phyloP scores from a whole-genome alignment of 2,329 filamentous ascomycete species.

The Diaporthe batatas region DNA sequence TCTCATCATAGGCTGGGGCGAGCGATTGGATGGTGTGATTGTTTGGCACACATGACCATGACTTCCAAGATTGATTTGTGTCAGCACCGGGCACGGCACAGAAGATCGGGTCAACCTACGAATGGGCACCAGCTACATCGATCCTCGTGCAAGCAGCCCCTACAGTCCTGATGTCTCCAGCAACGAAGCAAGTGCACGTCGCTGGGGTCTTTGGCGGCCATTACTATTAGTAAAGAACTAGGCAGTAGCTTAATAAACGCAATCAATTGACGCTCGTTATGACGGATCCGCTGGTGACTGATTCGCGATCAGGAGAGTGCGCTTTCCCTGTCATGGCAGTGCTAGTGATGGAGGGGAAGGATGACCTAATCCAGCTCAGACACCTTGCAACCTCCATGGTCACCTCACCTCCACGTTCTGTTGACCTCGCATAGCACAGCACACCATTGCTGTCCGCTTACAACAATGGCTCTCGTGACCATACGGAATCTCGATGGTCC shows the following conservation, averaged over 20 bases:
- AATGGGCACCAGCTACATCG: constrained; percentile 68
- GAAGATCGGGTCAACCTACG: constrained; percentile 50
- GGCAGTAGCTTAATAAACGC: background rate
- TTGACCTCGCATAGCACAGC: background rate
- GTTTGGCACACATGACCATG: constrained; percentile 68
- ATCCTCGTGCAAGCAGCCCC: constrained; percentile 57
- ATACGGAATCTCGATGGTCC: background rate
- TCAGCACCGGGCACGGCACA: constrained; percentile 5
- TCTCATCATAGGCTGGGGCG: constrained; percentile 63
- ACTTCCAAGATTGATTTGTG: constrained; percentile 50
- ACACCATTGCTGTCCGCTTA: background rate
- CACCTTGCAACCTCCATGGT: background rate
- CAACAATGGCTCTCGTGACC: too few species aligned
- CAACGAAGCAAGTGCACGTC: constrained; percentile 61
- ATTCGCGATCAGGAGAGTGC: background rate
- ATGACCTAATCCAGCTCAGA: constrained; percentile 26
- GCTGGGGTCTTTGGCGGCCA: constrained; percentile 44
- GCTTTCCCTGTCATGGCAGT: background rate
- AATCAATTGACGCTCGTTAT: background rate
- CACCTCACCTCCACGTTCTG: background rate
- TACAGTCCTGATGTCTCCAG: constrained; percentile 65
- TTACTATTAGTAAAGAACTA: background rate
- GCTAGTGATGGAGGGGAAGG: constrained; percentile 21
- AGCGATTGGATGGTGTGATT: constrained; percentile 59
- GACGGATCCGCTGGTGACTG: background rate